Evolutionary conservation across 2,329 filamentous ascomycete genomes (phyloP).

Genomic region (Sporothrix pseudoabietina): DNA sequence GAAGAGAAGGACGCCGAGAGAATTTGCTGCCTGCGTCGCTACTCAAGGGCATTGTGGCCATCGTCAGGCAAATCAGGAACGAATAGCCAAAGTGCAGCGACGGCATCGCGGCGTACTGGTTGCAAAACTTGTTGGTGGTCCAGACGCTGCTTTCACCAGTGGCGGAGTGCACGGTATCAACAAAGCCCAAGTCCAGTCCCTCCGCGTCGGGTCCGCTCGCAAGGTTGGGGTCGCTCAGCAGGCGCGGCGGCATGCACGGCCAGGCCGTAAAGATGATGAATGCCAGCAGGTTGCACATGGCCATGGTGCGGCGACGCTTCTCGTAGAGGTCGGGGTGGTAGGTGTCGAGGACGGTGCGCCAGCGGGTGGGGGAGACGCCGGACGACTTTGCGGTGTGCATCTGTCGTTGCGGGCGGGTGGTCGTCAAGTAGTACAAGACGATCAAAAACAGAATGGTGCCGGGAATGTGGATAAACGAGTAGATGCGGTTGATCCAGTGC

Average conservation of each 20-base stretch:
- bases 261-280: conserved; percentile 63
- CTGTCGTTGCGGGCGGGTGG: conserved; percentile 48
- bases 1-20: conserved; percentile 50
- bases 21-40: conserved; percentile 33
- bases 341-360: neutral
- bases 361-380: neutral
- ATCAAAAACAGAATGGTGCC: conserved; percentile 69
- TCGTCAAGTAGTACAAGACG: conserved; percentile 70
- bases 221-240: conserved; percentile 54
- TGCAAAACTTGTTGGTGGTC: conserved; percentile 73
- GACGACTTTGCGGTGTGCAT: conserved; percentile 32
- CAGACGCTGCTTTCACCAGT: conserved; percentile 67
- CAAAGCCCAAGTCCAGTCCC: conserved; percentile 62
- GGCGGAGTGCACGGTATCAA: conserved; percentile 60
- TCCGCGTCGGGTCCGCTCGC: conserved; percentile 55
- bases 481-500: conserved; percentile 70
- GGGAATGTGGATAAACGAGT: conserved; percentile 78
- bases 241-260: conserved; percentile 56
- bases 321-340: conserved; percentile 54
- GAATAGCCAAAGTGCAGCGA: conserved; percentile 76
- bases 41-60: conserved; percentile 64
- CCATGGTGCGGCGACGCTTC: conserved; percentile 43
- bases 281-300: conserved; percentile 62
- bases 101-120: conserved; percentile 73
- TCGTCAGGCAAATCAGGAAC: conserved; percentile 69